Conservation (phyloP, 1,139 yeast species). For the Pichia sp. region DNA sequence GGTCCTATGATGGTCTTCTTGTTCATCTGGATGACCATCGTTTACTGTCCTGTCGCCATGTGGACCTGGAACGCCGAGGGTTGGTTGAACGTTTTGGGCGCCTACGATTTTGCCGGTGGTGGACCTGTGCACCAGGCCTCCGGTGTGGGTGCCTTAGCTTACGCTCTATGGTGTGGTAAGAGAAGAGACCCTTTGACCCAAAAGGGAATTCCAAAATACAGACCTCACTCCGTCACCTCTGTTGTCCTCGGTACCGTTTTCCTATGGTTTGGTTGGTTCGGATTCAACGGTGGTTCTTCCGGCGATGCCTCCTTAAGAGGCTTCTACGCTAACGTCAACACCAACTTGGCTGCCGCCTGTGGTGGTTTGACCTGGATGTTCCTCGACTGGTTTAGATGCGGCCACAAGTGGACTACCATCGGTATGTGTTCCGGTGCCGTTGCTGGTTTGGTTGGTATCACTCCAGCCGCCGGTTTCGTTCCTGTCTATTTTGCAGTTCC, state of each 20-base stretch:
- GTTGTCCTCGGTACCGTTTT: conserved; percentile 92
- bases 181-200: conserved; percentile 77
- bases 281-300: conserved; percentile 96
- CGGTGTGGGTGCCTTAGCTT: conserved; percentile 92
- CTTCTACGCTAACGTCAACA: conserved; percentile 88
- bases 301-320: conserved; percentile 89
- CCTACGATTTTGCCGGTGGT: conserved; percentile 95
- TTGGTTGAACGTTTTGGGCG: conserved; percentile 79
- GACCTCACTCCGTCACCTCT: conserved; percentile 85
- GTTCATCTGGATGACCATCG: conserved; percentile 93
- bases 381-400: conserved; percentile 83
- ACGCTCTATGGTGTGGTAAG: conserved; percentile 86
- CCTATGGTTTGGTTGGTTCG: conserved; percentile 98
- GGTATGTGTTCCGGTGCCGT: conserved; percentile 92
- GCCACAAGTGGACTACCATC: conserved; percentile 90
- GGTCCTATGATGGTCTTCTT: conserved; percentile 95
- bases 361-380: conserved; percentile 95
- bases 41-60: conserved; percentile 92
- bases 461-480: conserved; percentile 96
- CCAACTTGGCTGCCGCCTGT: conserved; percentile 85
- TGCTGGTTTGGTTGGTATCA: conserved; percentile 92
- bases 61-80: conserved; percentile 97
- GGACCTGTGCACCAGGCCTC: conserved; percentile 96
- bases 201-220: conserved; percentile 74
- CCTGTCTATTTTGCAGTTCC: conserved; percentile 85